phyloP scores from a whole-genome alignment of 2,329 filamentous ascomycete species.

The Atkinsonella texensis region DNA sequence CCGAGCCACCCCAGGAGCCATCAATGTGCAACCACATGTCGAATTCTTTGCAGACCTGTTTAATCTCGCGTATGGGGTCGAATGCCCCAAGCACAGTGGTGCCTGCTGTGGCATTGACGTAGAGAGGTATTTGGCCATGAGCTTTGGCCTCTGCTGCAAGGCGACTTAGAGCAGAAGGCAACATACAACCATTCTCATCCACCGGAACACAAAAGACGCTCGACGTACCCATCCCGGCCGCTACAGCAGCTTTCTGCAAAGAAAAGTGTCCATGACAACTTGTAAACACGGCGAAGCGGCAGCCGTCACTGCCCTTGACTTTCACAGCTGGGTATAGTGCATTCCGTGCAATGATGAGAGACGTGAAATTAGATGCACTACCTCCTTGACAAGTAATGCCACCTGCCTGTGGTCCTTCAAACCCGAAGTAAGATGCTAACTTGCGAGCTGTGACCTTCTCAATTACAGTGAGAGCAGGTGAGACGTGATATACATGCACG shows the following conservation, averaged over 20 bases:
- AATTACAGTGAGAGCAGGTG: constrained; percentile 71
- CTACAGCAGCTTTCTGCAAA: constrained; percentile 81
- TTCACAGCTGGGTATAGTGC: constrained; percentile 71
- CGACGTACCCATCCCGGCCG: constrained; percentile 66
- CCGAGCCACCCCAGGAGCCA: constrained; percentile 77
- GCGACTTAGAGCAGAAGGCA: constrained; percentile 48
- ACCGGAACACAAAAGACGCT: constrained; percentile 64
- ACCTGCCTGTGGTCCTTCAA: constrained; percentile 54
- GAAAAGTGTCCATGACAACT: constrained; percentile 84
- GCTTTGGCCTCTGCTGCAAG: constrained; percentile 49
- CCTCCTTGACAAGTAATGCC: constrained; percentile 73
- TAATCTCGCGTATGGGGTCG: constrained; percentile 63
- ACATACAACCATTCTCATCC: constrained; percentile 61
- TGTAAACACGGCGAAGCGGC: constrained; percentile 75
- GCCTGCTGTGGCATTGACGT: constrained; percentile 88
- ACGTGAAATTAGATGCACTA: constrained; percentile 69
- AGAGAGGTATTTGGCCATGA: constrained; percentile 70
- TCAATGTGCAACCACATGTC: constrained; percentile 87
- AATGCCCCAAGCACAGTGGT: constrained; percentile 86
- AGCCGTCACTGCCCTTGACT: constrained; percentile 49
- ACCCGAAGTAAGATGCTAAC: constrained; percentile 65
- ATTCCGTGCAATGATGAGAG: constrained; percentile 78
- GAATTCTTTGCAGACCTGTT: constrained; percentile 55
- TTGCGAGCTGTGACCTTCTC: constrained; percentile 69
- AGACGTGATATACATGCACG: constrained; percentile 85